Conservation (phyloP, 192 early-diverging fungal genomes). For the Umbelopsis sp. region DNA sequence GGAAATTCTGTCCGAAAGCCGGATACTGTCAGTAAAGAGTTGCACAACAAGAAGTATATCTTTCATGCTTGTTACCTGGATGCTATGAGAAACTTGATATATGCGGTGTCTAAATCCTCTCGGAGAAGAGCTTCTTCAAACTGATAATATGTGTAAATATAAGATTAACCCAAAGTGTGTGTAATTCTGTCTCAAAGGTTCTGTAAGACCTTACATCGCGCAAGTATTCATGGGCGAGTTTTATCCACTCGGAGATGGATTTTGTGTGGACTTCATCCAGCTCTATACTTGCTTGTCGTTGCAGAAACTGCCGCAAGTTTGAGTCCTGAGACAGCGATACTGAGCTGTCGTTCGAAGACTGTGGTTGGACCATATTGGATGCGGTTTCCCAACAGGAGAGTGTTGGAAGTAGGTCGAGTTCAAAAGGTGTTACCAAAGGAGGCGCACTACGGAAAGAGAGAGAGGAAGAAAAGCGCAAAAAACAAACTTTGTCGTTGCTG, state of each 20-base stretch:
- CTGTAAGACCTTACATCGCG: background rate
- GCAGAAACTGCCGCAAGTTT: background rate
- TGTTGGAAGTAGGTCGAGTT: background rate
- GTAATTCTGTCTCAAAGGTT: background rate
- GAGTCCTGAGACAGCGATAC: background rate
- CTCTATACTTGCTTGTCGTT: background rate
- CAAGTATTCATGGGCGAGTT: background rate
- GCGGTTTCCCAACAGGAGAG: background rate
- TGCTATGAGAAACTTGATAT: background rate
- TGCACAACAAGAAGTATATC: background rate
- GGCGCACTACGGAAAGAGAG: no score
- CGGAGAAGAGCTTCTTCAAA: background rate
- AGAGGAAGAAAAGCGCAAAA: no score
- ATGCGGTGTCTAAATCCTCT: background rate
- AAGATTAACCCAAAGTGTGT: no score
- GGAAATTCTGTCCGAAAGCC: background rate
- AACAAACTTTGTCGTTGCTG: no score
- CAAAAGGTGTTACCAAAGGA: no score
- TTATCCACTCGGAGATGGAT: background rate
- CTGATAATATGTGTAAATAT: background rate
- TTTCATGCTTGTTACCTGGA: background rate
- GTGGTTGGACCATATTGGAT: background rate
- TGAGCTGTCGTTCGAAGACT: background rate
- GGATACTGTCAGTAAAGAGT: background rate
- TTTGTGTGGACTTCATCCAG: background rate